phyloP scores from a whole-genome alignment of 176 grass and related monocot genomes.

The Aegilops sharonensis region DNA sequence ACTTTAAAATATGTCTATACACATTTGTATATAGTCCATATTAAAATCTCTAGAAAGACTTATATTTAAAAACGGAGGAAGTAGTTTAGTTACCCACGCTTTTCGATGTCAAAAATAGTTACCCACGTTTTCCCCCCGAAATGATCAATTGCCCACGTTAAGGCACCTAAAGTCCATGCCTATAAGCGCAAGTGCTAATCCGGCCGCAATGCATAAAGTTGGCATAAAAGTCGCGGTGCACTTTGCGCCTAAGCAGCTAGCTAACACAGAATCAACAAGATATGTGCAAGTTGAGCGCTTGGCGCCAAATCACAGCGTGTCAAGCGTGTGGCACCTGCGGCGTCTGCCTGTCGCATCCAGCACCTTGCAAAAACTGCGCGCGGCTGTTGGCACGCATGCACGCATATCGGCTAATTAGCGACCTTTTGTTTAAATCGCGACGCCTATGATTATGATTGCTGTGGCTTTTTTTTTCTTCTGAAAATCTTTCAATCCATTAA shows the following conservation, averaged over 20 bases:
- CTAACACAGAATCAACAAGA: background rate
- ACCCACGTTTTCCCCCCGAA: slow-evolving; percentile 15
- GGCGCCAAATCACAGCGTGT: slow-evolving; percentile 31
- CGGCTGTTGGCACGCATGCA: background rate
- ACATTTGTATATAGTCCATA: no score
- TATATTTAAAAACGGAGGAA: no score
- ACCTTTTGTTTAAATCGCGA: background rate
- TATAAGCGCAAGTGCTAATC: slow-evolving; percentile 30
- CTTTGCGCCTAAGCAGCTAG: slow-evolving; percentile 17
- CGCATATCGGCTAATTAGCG: no score
- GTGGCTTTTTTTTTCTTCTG: no score
- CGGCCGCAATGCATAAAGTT: slow-evolving; percentile 50
- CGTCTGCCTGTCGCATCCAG: background rate
- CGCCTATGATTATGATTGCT: background rate
- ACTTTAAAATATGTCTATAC: no score
- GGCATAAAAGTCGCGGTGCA: slow-evolving; percentile 3
- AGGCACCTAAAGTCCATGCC: slow-evolving; percentile 18
- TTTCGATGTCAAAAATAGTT: no score
- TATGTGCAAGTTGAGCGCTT: slow-evolving; percentile 34
- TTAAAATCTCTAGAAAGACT: no score
- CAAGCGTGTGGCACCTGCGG: slow-evolving; percentile 9
- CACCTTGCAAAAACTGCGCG: background rate
- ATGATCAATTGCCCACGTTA: slow-evolving; percentile 8
- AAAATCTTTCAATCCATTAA: no score
- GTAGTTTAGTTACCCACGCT: no score